Evolutionary conservation across 495 filamentous ascomycete genomes (phyloP).

Genomic region (Penicillium simplicissimum): DNA sequence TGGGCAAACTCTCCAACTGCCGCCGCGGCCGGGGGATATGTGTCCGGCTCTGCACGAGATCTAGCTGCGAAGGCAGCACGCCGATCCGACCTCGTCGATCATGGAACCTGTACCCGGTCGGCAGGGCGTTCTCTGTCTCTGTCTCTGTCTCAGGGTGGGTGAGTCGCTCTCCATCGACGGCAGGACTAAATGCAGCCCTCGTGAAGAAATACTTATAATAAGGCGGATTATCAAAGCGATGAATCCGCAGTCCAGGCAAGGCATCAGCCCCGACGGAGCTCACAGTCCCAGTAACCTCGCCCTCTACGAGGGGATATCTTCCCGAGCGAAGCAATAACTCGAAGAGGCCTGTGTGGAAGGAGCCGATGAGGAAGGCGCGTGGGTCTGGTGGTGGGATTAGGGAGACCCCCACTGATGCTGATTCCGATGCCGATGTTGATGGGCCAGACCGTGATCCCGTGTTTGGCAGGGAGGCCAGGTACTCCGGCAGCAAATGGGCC

Average conservation of each 20-base stretch:
- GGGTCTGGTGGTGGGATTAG: conserved; percentile 30
- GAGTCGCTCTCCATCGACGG: neutral
- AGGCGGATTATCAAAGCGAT: conserved; percentile 38
- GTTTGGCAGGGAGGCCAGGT: conserved; percentile 27
- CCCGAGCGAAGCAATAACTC: conserved; percentile 22
- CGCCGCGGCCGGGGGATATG: conserved; percentile 37
- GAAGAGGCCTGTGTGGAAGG: conserved; percentile 36
- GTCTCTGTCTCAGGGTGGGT: neutral
- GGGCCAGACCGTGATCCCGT: neutral
- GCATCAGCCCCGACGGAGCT: neutral
- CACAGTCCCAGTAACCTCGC: neutral
- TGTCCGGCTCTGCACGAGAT: conserved; percentile 42
- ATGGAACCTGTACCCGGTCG: conserved; percentile 34
- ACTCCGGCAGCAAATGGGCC: conserved; percentile 25
- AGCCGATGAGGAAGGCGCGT: conserved; percentile 38
- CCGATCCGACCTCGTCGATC: conserved; percentile 26
- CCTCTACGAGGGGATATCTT: conserved; percentile 1
- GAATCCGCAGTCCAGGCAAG: conserved; percentile 27
- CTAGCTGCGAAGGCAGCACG: conserved; percentile 31
- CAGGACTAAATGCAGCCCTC: conserved; percentile 14
- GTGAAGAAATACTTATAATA: conserved; percentile 40
- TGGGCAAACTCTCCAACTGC: conserved; percentile 34
- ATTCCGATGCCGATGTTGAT: neutral
- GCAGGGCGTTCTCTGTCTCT: conserved; percentile 20
- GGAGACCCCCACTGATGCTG: conserved; percentile 9